These are phyloP conservation scores for Aspergillus sp. DNA, from an alignment of 2,329 filamentous ascomycete genomes.

Conservation along the genomic window DNA sequence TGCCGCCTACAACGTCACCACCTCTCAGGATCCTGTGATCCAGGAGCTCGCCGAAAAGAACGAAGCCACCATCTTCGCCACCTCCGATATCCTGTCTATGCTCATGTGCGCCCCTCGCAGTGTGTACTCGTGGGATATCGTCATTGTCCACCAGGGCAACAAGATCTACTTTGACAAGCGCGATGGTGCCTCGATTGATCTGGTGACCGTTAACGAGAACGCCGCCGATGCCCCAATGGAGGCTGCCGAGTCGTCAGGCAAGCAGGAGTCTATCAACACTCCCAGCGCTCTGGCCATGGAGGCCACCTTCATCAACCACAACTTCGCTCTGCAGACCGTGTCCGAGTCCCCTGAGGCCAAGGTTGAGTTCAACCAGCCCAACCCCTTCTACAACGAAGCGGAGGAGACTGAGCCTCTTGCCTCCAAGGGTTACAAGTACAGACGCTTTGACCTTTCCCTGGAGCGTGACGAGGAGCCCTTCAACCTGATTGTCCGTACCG, in stretches of 20 bases:
- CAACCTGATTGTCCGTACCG: conserved; percentile 87
- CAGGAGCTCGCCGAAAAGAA: conserved; percentile 95
- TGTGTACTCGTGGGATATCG: conserved; percentile 97
- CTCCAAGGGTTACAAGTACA: conserved; percentile 97
- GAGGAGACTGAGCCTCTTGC: conserved; percentile 92
- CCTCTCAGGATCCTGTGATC: conserved; percentile 91
- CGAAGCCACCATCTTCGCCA: conserved; percentile 94
- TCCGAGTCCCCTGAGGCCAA: conserved; percentile 73
- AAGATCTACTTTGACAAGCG: conserved; percentile 99
- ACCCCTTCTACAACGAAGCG: conserved; percentile 94
- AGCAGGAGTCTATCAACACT: conserved; percentile 92
- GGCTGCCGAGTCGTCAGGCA: conserved; percentile 63
- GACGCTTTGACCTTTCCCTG: conserved; percentile 89
- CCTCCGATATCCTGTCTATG: conserved; percentile 96
- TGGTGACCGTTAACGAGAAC: conserved; percentile 99
- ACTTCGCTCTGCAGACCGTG: conserved; percentile 96
- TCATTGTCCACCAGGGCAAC: conserved; percentile 87
- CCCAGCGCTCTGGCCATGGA: conserved; percentile 90
- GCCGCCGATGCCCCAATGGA: conserved; percentile 92
- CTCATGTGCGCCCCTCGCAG: conserved; percentile 97
- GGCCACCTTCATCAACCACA: conserved; percentile 99
- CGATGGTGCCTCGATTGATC: conserved; percentile 87
- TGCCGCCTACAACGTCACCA: conserved; percentile 96
- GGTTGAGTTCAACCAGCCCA: conserved; percentile 78
- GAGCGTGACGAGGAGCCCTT: conserved; percentile 88